A percentile compares a stretch with the other conserved stretches of the same genome.
phyloP scores from a whole-genome alignment of 768 basidiomycete genomes.

The Phaeotremella fagi region DNA sequence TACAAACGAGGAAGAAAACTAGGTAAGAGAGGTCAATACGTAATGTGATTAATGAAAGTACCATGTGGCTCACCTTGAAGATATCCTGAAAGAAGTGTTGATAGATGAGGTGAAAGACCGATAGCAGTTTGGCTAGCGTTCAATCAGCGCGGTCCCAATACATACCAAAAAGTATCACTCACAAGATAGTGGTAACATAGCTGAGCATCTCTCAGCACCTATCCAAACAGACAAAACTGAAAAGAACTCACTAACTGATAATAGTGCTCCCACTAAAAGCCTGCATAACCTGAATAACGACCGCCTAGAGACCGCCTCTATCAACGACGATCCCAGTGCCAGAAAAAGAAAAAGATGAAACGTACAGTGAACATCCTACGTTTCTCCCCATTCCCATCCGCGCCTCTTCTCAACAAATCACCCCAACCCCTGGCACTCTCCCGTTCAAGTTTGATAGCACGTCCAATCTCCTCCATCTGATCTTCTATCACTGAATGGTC shows the following conservation, averaged over 20 bases:
- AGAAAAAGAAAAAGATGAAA: background rate
- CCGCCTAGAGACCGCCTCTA: background rate
- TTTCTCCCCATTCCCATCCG: constrained; percentile 20
- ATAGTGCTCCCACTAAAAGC: constrained; percentile 19
- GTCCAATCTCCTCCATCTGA: constrained; percentile 18
- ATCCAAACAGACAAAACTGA: background rate
- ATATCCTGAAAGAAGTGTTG: constrained; percentile 16
- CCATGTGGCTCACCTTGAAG: constrained; percentile 10
- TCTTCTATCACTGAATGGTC: constrained; percentile 4
- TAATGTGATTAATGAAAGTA: background rate
- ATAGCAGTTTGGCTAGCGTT: constrained; percentile 9
- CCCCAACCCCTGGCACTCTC: constrained; percentile 8
- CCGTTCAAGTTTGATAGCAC: constrained; percentile 13
- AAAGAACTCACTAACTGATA: constrained; percentile 19
- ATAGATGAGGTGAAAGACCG: constrained; percentile 10
- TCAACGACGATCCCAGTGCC: background rate
- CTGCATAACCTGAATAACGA: constrained; percentile 15
- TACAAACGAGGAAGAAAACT: constrained; percentile 20
- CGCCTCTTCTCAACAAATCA: constrained; percentile 12
- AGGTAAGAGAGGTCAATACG: background rate
- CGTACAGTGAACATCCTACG: constrained; percentile 17
- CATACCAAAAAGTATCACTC: background rate
- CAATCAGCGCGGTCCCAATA: background rate
- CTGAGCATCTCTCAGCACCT: background rate
- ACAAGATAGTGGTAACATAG: constrained; percentile 24